These are phyloP conservation scores for Beauveria caledonica DNA, from an alignment of 2,329 filamentous ascomycete species.

Conservation along the genomic window DNA sequence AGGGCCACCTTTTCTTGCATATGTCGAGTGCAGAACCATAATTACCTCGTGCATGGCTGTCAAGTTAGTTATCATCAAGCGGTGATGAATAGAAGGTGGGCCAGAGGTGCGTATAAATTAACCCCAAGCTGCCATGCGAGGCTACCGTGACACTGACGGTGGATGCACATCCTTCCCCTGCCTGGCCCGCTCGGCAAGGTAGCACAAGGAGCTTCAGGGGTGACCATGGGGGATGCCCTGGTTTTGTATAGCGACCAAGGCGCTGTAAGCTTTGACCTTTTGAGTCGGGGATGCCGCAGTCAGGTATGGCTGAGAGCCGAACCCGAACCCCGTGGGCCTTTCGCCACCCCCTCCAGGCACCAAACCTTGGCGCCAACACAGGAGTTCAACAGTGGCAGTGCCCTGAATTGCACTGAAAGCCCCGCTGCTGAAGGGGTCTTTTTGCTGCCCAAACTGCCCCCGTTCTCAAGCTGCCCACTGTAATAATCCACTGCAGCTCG, in stretches of 20 bases:
- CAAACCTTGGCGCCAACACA: neutral
- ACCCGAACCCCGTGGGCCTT: too few species aligned
- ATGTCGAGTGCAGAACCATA: too few species aligned
- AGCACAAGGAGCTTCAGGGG: neutral
- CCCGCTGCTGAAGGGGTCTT: too few species aligned
- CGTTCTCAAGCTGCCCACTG: neutral
- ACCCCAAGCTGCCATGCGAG: too few species aligned
- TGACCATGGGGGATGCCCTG: neutral
- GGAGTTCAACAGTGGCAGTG: neutral
- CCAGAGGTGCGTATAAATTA: too few species aligned
- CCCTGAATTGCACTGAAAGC: neutral
- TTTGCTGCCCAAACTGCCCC: neutral
- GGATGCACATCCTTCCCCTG: neutral
- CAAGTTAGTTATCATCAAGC: too few species aligned
- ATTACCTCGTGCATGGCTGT: too few species aligned
- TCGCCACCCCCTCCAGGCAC: neutral
- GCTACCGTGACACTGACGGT: neutral
- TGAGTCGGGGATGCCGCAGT: too few species aligned
- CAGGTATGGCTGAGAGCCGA: neutral
- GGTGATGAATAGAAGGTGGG: too few species aligned
- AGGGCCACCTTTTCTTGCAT: too few species aligned
- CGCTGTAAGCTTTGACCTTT: neutral
- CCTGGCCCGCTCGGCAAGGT: neutral
- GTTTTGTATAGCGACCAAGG: neutral
- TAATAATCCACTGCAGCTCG: neutral